A percentile compares a stretch with the other conserved stretches of the same genome.
Evolutionary conservation across 164 flowering plant genomes (phyloP).

Genomic region (Magnolia sinica): DNA sequence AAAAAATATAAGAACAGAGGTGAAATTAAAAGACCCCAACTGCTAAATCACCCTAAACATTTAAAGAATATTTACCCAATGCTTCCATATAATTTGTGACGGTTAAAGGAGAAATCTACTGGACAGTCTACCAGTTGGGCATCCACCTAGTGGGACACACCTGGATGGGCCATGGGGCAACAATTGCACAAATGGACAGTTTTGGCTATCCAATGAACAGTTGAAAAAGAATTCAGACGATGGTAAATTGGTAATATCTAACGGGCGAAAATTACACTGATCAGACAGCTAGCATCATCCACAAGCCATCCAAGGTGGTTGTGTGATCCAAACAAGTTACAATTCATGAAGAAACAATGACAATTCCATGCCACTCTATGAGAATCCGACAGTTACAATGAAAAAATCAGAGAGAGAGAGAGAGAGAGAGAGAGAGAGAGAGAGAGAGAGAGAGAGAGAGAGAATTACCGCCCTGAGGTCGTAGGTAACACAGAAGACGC

Average conservation of each 20-base stretch:
- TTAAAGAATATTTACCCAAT: no score
- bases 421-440: neutral
- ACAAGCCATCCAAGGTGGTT: no score
- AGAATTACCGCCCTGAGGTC: conserved; percentile 75
- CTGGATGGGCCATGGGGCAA: no score
- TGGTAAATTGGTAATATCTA: no score
- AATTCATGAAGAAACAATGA: no score
- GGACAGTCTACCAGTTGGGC: neutral
- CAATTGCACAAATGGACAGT: no score
- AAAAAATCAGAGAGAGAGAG: neutral
- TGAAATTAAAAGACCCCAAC: neutral
- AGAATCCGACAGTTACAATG: neutral
- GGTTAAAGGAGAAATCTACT: no score
- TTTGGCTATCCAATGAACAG: neutral
- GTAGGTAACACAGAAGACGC: conserved; percentile 83
- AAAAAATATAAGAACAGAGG: neutral
- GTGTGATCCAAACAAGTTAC: no score
- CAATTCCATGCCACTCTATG: neutral
- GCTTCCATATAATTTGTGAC: no score
- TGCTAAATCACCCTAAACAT: neutral
- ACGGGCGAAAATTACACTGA: no score
- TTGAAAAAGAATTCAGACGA: neutral
- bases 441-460: neutral
- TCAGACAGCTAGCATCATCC: no score
- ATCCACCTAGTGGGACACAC: neutral